Percentiles rank a stretch among this genome's conserved stretches.
Evolutionary conservation across 176 grass and related monocot species (phyloP).

Genomic region (Dactylis glomerata): DNA sequence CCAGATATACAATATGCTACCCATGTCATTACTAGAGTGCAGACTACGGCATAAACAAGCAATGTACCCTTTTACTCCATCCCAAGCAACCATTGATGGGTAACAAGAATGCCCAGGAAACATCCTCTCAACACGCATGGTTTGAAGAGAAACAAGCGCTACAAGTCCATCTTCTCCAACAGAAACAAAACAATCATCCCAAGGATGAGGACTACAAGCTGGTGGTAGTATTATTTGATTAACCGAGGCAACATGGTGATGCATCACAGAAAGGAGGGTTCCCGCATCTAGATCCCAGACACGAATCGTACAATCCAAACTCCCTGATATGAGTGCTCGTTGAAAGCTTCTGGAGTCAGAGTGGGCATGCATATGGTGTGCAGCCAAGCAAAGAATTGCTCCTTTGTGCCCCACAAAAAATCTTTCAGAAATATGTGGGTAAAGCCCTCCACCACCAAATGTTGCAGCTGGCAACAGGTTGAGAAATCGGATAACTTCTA

Average conservation of each 20-base stretch:
- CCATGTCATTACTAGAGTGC: slow-evolving; percentile 49
- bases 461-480: slow-evolving; percentile 48
- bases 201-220: slow-evolving; percentile 56
- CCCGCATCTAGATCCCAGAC: slow-evolving; percentile 82
- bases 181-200: slow-evolving; percentile 91
- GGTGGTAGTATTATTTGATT: slow-evolving; percentile 85
- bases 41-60: slow-evolving; percentile 84
- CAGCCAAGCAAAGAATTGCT: slow-evolving; percentile 88
- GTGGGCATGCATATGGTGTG: slow-evolving; percentile 57
- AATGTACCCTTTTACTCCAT: slow-evolving; percentile 88
- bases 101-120: slow-evolving; percentile 83
- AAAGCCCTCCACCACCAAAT: slow-evolving; percentile 57
- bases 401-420: slow-evolving; percentile 78
- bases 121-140: slow-evolving; percentile 86
- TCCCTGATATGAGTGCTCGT: slow-evolving; percentile 73
- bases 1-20: slow-evolving; percentile 81
- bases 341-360: slow-evolving; percentile 42
- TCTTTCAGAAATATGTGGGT: slow-evolving; percentile 74
- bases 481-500: slow-evolving; percentile 83
- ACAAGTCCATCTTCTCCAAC: slow-evolving; percentile 87
- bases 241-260: slow-evolving; percentile 79
- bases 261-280: slow-evolving; percentile 65
- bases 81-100: slow-evolving; percentile 89
- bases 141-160: slow-evolving; percentile 82
- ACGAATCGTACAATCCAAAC: slow-evolving; percentile 68